A percentile compares a stretch with the other conserved stretches of the same genome.
Evolutionary conservation across 2,329 filamentous ascomycete genomes (phyloP).

Genomic region (Neospermospora avenae): DNA sequence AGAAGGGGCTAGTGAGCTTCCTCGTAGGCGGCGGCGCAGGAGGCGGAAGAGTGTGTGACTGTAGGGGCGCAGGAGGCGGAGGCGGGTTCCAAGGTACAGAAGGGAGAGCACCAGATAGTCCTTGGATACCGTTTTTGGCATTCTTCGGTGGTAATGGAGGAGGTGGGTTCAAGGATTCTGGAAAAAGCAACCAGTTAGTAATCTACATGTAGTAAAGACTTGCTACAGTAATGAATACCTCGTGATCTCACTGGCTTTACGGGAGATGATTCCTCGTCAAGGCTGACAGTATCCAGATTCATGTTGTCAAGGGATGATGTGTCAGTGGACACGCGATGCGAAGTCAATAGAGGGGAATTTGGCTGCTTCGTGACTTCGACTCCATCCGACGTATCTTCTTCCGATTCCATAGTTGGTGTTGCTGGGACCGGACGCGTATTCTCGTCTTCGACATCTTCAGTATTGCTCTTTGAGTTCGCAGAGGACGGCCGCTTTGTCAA

Average conservation of each 20-base stretch:
- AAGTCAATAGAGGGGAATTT: conserved; percentile 47
- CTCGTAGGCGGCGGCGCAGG: conserved; percentile 42
- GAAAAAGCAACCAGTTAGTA: background rate
- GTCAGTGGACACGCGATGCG: conserved; percentile 52
- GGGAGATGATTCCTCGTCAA: conserved; percentile 50
- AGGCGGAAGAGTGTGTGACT: conserved; percentile 24
- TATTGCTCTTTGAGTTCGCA: conserved; percentile 24
- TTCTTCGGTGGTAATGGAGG: conserved; percentile 30
- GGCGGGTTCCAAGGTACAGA: conserved; percentile 69
- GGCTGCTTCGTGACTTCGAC: conserved; percentile 30
- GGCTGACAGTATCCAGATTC: conserved; percentile 39
- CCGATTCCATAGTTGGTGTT: conserved; percentile 26
- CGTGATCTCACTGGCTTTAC: conserved; percentile 14
- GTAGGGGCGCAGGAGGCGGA: conserved; percentile 42
- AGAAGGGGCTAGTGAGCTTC: conserved; percentile 84
- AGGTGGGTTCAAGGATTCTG: conserved; percentile 33
- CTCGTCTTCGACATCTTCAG: conserved; percentile 32
- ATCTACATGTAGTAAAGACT: background rate
- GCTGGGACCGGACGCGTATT: conserved; percentile 21
- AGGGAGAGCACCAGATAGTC: conserved; percentile 69
- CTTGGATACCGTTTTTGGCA: conserved; percentile 50
- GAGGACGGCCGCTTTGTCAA: conserved; percentile 42
- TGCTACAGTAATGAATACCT: conserved; percentile 13
- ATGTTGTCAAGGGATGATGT: conserved; percentile 57
- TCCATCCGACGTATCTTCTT: conserved; percentile 30